phyloP scores from a whole-genome alignment of 768 basidiomycete genomes.

The Cystofilobasidium bisporidii region DNA sequence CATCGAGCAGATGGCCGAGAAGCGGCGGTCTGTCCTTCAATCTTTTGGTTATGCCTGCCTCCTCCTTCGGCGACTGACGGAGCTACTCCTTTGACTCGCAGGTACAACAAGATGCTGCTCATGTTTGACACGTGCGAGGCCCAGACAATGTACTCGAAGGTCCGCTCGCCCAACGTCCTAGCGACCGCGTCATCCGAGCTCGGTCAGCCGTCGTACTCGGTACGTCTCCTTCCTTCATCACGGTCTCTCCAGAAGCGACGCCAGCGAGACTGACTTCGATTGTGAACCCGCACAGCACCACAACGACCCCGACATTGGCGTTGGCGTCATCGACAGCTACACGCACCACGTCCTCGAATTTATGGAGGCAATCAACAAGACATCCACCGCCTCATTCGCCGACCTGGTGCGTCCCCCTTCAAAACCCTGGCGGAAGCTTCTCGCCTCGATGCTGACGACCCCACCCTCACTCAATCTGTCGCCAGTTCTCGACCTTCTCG shows the following conservation, averaged over 20 bases:
- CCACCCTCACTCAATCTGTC: too few relatives aligned
- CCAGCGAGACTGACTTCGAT: constrained; percentile 14
- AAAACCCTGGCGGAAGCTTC: too few relatives aligned
- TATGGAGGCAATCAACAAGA: constrained; percentile 88
- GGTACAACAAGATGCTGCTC: constrained; percentile 92
- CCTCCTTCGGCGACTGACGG: background rate
- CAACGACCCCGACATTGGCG: constrained; percentile 87
- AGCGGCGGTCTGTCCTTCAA: constrained; percentile 58
- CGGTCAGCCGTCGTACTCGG: constrained; percentile 87
- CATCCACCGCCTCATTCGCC: constrained; percentile 64
- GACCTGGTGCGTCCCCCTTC: constrained; percentile 63
- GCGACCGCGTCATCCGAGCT: constrained; percentile 78
- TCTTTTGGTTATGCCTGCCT: too few relatives aligned
- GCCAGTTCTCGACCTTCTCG: constrained; percentile 71
- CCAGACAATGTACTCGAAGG: constrained; percentile 84
- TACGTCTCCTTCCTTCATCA: constrained; percentile 40
- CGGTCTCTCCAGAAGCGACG: background rate
- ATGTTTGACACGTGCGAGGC: constrained; percentile 99
- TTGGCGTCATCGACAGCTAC: constrained; percentile 88
- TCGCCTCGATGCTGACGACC: background rate
- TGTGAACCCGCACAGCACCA: constrained; percentile 53
- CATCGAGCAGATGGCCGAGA: constrained; percentile 97
- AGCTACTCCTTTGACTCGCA: constrained; percentile 32
- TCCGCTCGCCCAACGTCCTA: constrained; percentile 86
- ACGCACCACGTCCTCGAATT: constrained; percentile 85